Evolutionary conservation across 306 rosid genomes (phyloP).

Genomic region (Glycine latifolia): DNA sequence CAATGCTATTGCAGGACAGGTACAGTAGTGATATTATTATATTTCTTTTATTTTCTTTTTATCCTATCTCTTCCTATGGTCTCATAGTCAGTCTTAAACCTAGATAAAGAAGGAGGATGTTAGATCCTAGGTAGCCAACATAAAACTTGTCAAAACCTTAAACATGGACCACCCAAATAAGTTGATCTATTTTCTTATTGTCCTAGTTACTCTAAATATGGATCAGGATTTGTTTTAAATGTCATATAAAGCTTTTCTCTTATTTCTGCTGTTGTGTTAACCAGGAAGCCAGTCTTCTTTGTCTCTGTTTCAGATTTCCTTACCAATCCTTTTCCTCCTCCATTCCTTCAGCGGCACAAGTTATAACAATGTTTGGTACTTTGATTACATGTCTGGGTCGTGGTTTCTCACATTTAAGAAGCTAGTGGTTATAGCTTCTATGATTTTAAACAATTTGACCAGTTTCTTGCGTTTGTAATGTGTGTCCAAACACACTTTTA

Average conservation of each 20-base stretch:
- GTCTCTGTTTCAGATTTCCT: constrained; percentile 11
- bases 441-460: neutral
- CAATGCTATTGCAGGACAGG: neutral
- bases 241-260: neutral
- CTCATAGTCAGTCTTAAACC: neutral
- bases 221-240: constrained; percentile 11
- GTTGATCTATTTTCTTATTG: neutral
- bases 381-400: neutral
- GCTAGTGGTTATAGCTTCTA: neutral
- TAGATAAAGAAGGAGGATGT: neutral
- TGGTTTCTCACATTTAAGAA: neutral
- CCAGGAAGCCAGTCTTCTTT: neutral
- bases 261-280: neutral
- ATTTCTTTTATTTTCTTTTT: no score
- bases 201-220: neutral
- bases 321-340: neutral
- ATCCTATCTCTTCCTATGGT: neutral
- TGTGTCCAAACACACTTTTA: neutral
- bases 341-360: neutral
- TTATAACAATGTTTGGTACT: neutral
- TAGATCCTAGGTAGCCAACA: neutral
- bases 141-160: neutral
- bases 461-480: neutral
- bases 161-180: neutral
- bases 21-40: neutral